phyloP scores from a whole-genome alignment of 345 rosid species.

The Eucalyptus pauciflora region DNA sequence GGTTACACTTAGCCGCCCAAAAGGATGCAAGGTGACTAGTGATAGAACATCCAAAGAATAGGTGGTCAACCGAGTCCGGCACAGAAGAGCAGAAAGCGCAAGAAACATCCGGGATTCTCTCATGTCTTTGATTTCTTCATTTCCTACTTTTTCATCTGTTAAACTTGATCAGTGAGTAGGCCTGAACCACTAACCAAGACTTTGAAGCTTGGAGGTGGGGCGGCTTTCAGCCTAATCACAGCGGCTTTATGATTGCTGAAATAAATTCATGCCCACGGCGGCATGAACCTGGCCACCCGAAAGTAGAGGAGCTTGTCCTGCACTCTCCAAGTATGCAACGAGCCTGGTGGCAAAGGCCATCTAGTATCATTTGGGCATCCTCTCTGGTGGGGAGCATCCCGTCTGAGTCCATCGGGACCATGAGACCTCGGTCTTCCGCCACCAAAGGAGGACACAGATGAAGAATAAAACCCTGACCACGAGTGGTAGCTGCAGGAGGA shows the following conservation, averaged over 20 bases:
- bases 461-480: neutral
- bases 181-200: neutral
- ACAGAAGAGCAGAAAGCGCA: no score
- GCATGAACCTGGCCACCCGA: neutral
- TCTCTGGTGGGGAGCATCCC: neutral
- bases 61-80: no score
- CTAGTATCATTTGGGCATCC: neutral
- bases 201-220: neutral
- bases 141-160: neutral
- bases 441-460: neutral
- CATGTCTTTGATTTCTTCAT: neutral
- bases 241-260: neutral
- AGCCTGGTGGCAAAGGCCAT: neutral
- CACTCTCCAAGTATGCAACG: neutral
- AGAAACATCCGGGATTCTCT: no score
- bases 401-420: neutral
- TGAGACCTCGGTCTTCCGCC: neutral
- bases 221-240: neutral
- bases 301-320: neutral
- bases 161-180: neutral
- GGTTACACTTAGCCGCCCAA: no score
- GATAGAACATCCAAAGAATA: no score
- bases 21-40: no score
- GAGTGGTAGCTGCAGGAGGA: neutral
- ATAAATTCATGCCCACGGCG: neutral